These are phyloP conservation scores for Beauveria medogensis DNA, from an alignment of 2,329 filamentous ascomycete species.

Conservation along the genomic window DNA sequence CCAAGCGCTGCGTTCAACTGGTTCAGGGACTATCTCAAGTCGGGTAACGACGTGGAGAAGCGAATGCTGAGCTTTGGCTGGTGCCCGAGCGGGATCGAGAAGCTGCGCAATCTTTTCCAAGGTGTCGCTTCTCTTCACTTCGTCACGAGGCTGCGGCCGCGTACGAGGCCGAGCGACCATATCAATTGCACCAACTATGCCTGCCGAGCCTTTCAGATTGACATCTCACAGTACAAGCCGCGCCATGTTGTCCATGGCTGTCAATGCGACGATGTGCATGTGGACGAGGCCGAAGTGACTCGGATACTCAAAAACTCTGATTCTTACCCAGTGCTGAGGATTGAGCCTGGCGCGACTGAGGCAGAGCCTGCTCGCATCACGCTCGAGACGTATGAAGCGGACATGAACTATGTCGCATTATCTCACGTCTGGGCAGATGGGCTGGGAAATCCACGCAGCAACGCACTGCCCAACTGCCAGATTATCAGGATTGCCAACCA, in stretches of 20 bases:
- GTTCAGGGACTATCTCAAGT: conserved; percentile 14
- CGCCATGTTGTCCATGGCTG: conserved; percentile 18
- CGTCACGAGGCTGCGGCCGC: conserved; percentile 16
- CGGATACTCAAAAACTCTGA: conserved; percentile 13
- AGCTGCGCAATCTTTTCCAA: conserved; percentile 17
- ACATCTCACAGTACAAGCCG: conserved; percentile 20
- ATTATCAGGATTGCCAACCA: conserved; percentile 19
- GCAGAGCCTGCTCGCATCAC: not conserved
- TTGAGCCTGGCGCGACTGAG: not conserved
- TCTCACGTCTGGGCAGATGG: conserved; percentile 32
- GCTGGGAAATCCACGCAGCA: conserved; percentile 23
- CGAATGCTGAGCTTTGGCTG: conserved; percentile 23
- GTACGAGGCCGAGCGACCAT: conserved; percentile 16
- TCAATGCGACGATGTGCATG: conserved; percentile 16
- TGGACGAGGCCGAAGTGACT: conserved; percentile 14
- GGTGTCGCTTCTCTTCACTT: conserved; percentile 19
- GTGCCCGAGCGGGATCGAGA: conserved; percentile 25
- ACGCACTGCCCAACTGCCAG: conserved; percentile 25
- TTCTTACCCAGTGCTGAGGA: conserved; percentile 16
- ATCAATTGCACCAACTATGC: conserved; percentile 17
- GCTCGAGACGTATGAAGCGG: conserved; percentile 18
- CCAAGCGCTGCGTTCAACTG: conserved; percentile 15
- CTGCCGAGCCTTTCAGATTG: conserved; percentile 24
- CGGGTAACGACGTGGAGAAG: conserved; percentile 15
- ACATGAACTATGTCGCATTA: conserved; percentile 24